A percentile compares a stretch with the other conserved stretches of the same genome.
These are phyloP conservation scores for Chaetomium cochliodes DNA, from an alignment of 495 filamentous ascomycete genomes.

Conservation along the genomic window DNA sequence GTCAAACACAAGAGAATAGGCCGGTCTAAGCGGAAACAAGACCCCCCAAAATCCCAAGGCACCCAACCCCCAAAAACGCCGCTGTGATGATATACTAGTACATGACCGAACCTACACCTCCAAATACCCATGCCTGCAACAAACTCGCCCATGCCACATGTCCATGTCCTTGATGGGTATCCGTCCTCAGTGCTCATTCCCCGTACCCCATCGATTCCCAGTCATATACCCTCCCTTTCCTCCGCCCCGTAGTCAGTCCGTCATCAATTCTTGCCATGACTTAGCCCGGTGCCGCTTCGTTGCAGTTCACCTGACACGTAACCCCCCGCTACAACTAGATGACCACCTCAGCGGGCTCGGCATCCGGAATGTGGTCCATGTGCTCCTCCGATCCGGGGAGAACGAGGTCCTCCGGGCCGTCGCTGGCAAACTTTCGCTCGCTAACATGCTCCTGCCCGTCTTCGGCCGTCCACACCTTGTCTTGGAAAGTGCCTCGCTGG, in stretches of 20 bases:
- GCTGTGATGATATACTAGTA: conserved; percentile 25
- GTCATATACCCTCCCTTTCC: background rate
- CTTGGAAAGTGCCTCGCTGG: conserved; percentile 73
- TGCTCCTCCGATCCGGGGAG: conserved; percentile 56
- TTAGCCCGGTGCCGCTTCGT: background rate
- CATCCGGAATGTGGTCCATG: conserved; percentile 29
- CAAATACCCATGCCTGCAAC: conserved; percentile 5
- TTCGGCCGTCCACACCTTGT: conserved; percentile 86
- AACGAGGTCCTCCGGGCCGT: conserved; percentile 73
- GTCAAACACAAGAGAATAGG: background rate
- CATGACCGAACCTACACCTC: conserved; percentile 22
- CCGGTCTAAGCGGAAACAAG: conserved; percentile 14
- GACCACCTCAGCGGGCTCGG: conserved; percentile 29
- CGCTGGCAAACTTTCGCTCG: conserved; percentile 87
- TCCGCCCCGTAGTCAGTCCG: background rate
- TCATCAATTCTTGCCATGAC: background rate
- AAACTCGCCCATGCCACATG: conserved; percentile 15
- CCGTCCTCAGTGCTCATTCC: conserved; percentile 7
- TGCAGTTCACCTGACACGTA: conserved; percentile 9
- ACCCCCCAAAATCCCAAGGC: background rate
- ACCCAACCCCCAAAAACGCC: conserved; percentile 27
- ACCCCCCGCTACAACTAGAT: conserved; percentile 22
- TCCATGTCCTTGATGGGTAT: conserved; percentile 6
- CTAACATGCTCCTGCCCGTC: conserved; percentile 69
- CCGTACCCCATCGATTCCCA: conserved; percentile 4